phyloP scores from a whole-genome alignment of 345 rosid genomes.

The Pistacia atlantica region DNA sequence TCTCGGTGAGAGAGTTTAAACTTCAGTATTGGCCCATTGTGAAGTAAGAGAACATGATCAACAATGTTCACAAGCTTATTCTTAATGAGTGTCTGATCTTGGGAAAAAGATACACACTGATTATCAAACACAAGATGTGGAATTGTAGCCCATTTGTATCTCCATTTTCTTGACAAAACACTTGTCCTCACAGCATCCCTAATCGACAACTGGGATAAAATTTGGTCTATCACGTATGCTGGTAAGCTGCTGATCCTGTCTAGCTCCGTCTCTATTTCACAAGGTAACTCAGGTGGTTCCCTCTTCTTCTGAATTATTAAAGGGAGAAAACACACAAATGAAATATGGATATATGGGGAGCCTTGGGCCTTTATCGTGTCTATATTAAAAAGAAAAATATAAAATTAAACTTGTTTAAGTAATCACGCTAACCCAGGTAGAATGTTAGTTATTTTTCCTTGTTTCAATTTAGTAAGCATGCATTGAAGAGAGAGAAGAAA shows the following conservation, averaged over 20 bases:
- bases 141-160: slow-evolving; percentile 61
- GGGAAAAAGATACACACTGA: slow-evolving; percentile 48
- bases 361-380: background rate
- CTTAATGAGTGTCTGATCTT: slow-evolving; percentile 49
- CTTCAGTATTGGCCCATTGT: slow-evolving; percentile 55
- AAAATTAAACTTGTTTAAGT: background rate
- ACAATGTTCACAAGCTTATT: slow-evolving; percentile 54
- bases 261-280: slow-evolving; percentile 39
- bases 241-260: slow-evolving; percentile 64
- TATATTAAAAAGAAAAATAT: background rate
- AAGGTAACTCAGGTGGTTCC: slow-evolving; percentile 51
- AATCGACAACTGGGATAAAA: slow-evolving; percentile 55
- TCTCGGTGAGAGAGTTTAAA: slow-evolving; percentile 75
- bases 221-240: slow-evolving; percentile 53
- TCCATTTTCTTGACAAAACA: slow-evolving; percentile 58
- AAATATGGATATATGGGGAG: background rate
- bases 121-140: slow-evolving; percentile 62
- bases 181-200: slow-evolving; percentile 74
- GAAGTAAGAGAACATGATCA: slow-evolving; percentile 70
- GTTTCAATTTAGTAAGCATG: background rate
- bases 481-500: background rate
- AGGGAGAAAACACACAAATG: slow-evolving; percentile 7
- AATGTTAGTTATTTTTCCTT: background rate
- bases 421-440: background rate
- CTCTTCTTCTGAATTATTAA: slow-evolving; percentile 50